Base-by-base conservation (phyloP, 805 yeast species). In the Monosporozyma unispora region DNA sequence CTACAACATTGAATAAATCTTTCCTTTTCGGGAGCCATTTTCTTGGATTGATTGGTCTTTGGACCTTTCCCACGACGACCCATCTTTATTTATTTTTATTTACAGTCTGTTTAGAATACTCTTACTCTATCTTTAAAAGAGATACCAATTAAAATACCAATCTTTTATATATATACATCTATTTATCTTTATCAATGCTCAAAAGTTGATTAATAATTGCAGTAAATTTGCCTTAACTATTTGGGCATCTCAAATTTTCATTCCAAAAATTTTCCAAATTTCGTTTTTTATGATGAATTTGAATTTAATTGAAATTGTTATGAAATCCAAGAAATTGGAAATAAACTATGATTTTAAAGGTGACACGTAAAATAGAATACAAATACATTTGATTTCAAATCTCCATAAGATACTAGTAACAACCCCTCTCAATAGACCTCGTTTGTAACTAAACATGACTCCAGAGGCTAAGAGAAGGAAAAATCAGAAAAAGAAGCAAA, bases 1-100 rank as follows among this genome's bases (percentile, higher is more conserved):
- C 95, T 85, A 68, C 96, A 89, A 66, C 96, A 87, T 64, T 86
- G 89, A 42, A 91, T 69, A 62, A 91, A 91, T 51, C 98, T 76
- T 70, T 91, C 99, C 67, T 86, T 88, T 62, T 90, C 98, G 1
- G 96, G 95, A 19, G 90, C 85, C 40, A 82, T 72, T 57, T 84
- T 85, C 55, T 78, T 85, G 7, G 38, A 23, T 60, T 81, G 81
- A 45, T 66, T 67, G 16, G 61, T 68, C 57, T 64, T 68, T 27
- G 71, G 70, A 48, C 70, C 70, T 52, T 64, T 66, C 39, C 68
- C 69, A 45, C 60, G 63, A 48, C 68, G 67, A 48, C 64, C 71
- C 71, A 67, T 67, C 18, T 44, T 29, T 42, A 6, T 38, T 37
- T 37, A 7, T n/a, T 28, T 21, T 4, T 11, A 25, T 8, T 25